Conservation (phyloP, 768 basidiomycete species). For the Rhodocollybia butyracea region DNA sequence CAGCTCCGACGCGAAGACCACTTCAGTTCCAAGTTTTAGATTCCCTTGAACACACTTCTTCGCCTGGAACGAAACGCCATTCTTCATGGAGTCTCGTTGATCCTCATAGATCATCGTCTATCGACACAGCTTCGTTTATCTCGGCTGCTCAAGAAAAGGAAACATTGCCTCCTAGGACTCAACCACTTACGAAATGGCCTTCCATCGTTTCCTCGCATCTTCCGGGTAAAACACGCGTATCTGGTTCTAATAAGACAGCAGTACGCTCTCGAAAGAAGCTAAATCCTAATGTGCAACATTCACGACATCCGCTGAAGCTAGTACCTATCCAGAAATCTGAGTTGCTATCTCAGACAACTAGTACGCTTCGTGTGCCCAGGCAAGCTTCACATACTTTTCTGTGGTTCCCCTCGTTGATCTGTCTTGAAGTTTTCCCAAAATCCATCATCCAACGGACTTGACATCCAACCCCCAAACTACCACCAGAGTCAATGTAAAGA, state of each 20-base stretch:
- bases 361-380: neutral
- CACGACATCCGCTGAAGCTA: neutral
- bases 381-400: neutral
- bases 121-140: slow-evolving; percentile 21
- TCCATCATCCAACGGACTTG: too few relatives aligned
- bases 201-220: neutral
- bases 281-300: neutral
- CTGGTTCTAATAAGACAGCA: neutral
- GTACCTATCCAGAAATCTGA: slow-evolving; percentile 1
- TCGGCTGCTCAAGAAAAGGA: neutral
- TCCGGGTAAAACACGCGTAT: neutral
- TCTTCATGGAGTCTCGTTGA: slow-evolving; percentile 26
- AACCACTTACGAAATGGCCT: neutral
- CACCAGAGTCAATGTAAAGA: too few relatives aligned
- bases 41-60: slow-evolving; percentile 3
- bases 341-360: neutral
- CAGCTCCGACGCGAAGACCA: slow-evolving; percentile 20
- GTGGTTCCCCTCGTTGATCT: neutral
- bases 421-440: too few relatives aligned
- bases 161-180: neutral
- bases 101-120: slow-evolving; percentile 27
- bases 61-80: slow-evolving; percentile 1
- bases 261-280: neutral
- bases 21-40: slow-evolving; percentile 22
- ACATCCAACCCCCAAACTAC: too few relatives aligned